Base-by-base conservation (phyloP, 768 basidiomycete species). In the Termitomyces sp. region DNA sequence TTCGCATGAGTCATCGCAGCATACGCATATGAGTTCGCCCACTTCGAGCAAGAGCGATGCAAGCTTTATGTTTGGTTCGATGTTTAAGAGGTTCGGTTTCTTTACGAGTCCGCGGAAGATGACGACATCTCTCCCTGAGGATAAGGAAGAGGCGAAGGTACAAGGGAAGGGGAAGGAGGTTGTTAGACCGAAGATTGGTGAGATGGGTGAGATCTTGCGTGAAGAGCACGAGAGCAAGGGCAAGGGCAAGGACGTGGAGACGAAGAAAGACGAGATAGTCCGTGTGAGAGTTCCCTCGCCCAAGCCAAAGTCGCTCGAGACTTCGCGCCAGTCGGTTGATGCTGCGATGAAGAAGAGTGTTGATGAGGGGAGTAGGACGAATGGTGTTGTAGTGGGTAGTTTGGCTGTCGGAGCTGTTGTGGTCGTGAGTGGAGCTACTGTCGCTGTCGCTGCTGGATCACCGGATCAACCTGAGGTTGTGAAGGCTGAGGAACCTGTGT, bases 151-250 rank as follows among this genome's bases (percentile, higher is more conserved):
- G 44, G 65, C 60, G 57, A 66, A 69, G 41, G 72, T 70, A 28
- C 78, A 73, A 8, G 19, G 34, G 26, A 78, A 73, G 17, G 19
- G 24, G 14, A 54, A 54, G 37, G 19, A 66, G 62, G 67, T 58
- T 49, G 64, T 55, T 1, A 61, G 66, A 24, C 69, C 68, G 12
- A 73, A 71, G 51, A 69, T 85, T 21, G 85, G 85, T 17, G 88
- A 90, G 70, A 76, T 87, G 79, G 88, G 88, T 10, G 88, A 89
- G 64, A 71, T 83, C 15, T 61, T 88, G 32, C 68, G 74, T 21
- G 86, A 88, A 64, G 82, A 80, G 60, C 75, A 74, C 3, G 72
- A 70, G 22, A 60, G 58, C 17, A 44, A 54, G 17, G 32, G 43
- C 32, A 46, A 47, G 12, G 38, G 5, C 14, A 45, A 57, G 42